Conservation (phyloP, 148 eudicot genomes). For the Drosera capensis region DNA sequence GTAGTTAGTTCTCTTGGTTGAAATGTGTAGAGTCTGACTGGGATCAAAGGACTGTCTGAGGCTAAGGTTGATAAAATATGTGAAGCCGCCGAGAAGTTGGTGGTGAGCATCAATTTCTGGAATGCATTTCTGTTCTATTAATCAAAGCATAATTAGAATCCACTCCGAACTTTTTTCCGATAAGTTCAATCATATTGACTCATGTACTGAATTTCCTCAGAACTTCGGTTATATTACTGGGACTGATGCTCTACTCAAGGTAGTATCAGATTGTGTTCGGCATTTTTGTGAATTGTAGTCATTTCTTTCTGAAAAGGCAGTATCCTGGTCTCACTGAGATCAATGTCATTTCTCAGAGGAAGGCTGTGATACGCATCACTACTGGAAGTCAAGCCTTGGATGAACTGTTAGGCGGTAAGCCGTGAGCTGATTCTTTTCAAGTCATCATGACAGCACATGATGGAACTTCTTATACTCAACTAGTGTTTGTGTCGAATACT, state of each 20-base stretch:
- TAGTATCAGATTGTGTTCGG: constrained; percentile 18
- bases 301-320: no score
- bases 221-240: constrained; percentile 95
- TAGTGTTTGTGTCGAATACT: neutral
- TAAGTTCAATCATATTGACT: neutral
- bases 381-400: constrained; percentile 88
- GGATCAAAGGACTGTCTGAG: constrained; percentile 92
- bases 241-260: constrained; percentile 86
- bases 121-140: neutral
- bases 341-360: constrained; percentile 36
- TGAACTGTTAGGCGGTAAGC: constrained; percentile 67
- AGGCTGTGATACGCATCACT: constrained; percentile 68
- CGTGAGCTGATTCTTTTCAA: neutral
- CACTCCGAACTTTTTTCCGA: neutral
- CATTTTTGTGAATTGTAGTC: neutral
- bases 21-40: constrained; percentile 52
- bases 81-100: constrained; percentile 94
- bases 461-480: neutral
- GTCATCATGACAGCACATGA: no score
- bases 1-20: neutral
- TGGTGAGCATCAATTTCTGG: constrained; percentile 31
- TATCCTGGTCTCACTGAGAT: neutral
- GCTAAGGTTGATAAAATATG: constrained; percentile 98
- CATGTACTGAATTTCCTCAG: constrained; percentile 18
- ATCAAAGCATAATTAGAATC: neutral